Evolutionary conservation across 2,329 filamentous ascomycete species (phyloP), one percentile per base, ranked within the genome.

Genomic region (Arthroderma sp.): DNA sequence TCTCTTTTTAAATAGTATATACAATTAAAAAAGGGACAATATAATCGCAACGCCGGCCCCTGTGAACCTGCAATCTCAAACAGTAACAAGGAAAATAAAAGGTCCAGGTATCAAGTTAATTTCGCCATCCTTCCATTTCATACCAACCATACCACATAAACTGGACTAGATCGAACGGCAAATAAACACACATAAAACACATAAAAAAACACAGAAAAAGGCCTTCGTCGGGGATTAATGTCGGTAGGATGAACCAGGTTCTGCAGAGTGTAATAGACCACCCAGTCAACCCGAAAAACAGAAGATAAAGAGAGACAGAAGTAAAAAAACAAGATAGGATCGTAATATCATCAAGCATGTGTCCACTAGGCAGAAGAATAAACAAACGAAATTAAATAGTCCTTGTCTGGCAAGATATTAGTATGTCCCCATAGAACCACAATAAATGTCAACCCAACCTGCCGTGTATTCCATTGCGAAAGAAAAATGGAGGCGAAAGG

Each of bases 341-440:
- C 43, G 52, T 38, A 25, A 28, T 28, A 39, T 54, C 35, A 25
- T 54, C 52, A 54, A 28, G 43, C 51, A 47, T 38, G 56, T 38
- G 11, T 58, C 44, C 19, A 39, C 43, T 11, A 38, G 41, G 31
- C 13, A 54, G 19, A 13, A 9, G 4, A 23, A 54, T 54, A 57
- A n/a, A 39, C 47, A 57, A 49, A 38, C n/a, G 21, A 35, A 21
- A 51, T 31, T 51, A 28, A 44, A 13, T 44, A 23, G 41, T 44
- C 19, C 41, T 23, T 25, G 41, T 21, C 13, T 1, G 19, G n/a
- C n/a, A n/a, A n/a, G n/a, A n/a, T 15, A 44, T 7, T 23, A 9
- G 8, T 43, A 19, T 15, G n/a, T 5, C 17, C 17, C 39, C 39
- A 43, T 43, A 9, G 17, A 43, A 31, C 28, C 3, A 31, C 28